These are phyloP conservation scores for Fraxinus ornus DNA, from an alignment of 305 asterid genomes.

Conservation along the genomic window DNA sequence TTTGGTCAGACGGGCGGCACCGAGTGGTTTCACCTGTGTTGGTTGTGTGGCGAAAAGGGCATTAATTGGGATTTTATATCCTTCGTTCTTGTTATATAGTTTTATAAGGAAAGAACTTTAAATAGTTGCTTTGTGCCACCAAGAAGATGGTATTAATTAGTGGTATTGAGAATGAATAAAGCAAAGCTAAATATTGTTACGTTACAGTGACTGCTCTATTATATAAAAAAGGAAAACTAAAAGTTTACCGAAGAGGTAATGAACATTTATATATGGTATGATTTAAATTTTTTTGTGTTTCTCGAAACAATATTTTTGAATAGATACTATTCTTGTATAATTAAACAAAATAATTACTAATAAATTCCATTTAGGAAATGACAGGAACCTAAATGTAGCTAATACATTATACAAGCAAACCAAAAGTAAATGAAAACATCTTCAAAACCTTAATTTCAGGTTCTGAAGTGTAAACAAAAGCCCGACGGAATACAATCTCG, in stretches of 20 bases:
- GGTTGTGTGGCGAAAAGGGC: slow-evolving; percentile 55
- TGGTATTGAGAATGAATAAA: too few relatives aligned
- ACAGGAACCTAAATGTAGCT: background rate
- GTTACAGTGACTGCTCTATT: background rate
- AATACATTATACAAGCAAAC: background rate
- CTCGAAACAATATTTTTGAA: too few relatives aligned
- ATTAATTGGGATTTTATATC: background rate
- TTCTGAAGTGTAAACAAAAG: slow-evolving; percentile 32
- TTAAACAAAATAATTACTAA: too few relatives aligned
- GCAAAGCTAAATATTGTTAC: background rate
- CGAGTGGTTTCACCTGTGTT: slow-evolving; percentile 64
- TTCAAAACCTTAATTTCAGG: background rate
- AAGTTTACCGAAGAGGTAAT: too few relatives aligned
- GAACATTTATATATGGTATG: too few relatives aligned
- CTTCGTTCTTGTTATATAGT: background rate
- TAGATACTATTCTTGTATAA: too few relatives aligned
- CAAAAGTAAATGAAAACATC: background rate
- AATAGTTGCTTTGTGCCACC: background rate
- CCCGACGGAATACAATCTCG: slow-evolving; percentile 39
- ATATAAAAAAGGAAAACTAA: too few relatives aligned
- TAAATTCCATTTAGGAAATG: too few relatives aligned
- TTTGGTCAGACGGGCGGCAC: slow-evolving; percentile 65
- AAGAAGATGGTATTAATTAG: too few relatives aligned
- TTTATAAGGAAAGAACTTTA: background rate
- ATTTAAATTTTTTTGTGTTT: too few relatives aligned